Base-by-base conservation (phyloP, 495 filamentous ascomycete genomes). In the Bathelium albidoporum region DNA sequence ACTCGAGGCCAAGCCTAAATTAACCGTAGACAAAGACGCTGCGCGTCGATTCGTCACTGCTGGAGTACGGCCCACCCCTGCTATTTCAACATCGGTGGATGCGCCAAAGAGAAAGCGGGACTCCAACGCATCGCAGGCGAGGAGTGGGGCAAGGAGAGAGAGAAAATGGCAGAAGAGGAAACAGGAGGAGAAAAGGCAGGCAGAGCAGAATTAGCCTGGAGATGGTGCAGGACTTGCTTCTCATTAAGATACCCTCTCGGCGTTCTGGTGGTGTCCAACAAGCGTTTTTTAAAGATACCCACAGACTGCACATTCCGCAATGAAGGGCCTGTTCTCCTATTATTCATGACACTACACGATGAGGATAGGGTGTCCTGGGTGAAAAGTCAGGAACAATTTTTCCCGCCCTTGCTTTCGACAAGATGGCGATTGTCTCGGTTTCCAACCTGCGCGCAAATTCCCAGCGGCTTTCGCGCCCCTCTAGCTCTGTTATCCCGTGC, bases 21-120 rank as follows among this genome's bases (percentile, higher is more conserved):
- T 83, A 69, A 83, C 74, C 7, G 76, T 98, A 26, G 88, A 98
- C 69, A 95, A 89, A 68, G 80, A 81, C 61, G 94, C 90, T 31
- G 91, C 89, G 31, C 80, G 79, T 28, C 81, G 94, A 62, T 89
- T 98, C 65, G 84, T 98, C 64, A 87, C 84, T 69, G 80, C 88
- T 64, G 89, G 86, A 68, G 89, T 83, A 62, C 86, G 85, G 32
- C 89, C 89, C 66, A 81, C 87, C 88, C 75, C 67, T 78, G 78
- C 59, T 32, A 71, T 74, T 59, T 62, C 81, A 2, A 78, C 83
- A 63, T 72, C 76, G 36, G 82, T 81, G 18, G 82, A 83, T 62
- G 72, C 73, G 61, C 68, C 79, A 66, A 80, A 39, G 32, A 52
- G 44, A 26, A 61, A 52, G 36, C 32, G 26, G 63, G 62, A 62